Percentiles rank a stretch among this genome's conserved stretches.
Conservation (phyloP, 2,329 filamentous ascomycete species). For the Pyricularia grisea region DNA sequence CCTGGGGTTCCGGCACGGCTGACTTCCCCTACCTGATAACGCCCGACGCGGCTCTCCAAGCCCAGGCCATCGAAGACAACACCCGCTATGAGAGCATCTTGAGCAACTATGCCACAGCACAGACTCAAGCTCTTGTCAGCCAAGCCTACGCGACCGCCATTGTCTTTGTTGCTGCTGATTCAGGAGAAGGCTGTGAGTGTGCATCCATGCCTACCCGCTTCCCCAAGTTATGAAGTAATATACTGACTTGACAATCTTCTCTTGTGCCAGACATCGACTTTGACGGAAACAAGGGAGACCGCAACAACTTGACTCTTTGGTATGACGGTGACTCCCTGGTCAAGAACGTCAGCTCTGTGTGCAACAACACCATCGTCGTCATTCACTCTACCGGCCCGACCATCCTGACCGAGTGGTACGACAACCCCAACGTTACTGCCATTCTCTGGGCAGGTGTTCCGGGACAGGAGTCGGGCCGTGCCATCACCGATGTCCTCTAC, state of each 20-base stretch:
- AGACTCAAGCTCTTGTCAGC: conserved; percentile 51
- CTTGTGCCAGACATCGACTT: conserved; percentile 51
- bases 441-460: conserved; percentile 77
- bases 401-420: conserved; percentile 63
- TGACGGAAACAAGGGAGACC: conserved; percentile 78
- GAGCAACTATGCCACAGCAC: conserved; percentile 51
- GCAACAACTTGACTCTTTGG: conserved; percentile 91
- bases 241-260: conserved; percentile 25
- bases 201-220: background rate
- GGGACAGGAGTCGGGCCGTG: conserved; percentile 75
- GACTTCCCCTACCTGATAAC: conserved; percentile 70
- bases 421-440: conserved; percentile 71
- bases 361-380: conserved; percentile 85
- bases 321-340: conserved; percentile 71
- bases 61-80: conserved; percentile 50
- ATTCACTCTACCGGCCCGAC: conserved; percentile 81
- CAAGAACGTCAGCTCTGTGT: conserved; percentile 65
- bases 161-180: conserved; percentile 82
- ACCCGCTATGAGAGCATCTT: conserved; percentile 57
- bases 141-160: conserved; percentile 62
- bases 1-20: conserved; percentile 68
- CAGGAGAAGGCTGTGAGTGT: conserved; percentile 57
- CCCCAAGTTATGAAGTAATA: background rate
- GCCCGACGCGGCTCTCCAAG: conserved; percentile 60
- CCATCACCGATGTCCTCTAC: conserved; percentile 75